phyloP scores from a whole-genome alignment of 2,329 filamentous ascomycete species.

The Xylaria polymorpha region DNA sequence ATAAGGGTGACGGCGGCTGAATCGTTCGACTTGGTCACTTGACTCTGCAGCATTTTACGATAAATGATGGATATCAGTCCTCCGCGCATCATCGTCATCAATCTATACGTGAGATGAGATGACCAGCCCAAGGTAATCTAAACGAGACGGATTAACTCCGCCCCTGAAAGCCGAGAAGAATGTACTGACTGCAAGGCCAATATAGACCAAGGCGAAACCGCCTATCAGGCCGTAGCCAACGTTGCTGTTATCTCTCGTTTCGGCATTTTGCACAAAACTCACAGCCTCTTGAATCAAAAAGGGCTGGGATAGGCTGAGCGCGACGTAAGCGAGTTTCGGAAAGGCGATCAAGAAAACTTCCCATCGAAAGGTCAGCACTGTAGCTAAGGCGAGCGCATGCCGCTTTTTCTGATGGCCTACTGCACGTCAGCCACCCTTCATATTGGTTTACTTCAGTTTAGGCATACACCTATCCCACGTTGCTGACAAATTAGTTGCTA shows the following conservation, averaged over 20 bases:
- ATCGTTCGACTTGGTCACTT: constrained; percentile 17
- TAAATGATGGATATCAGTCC: constrained; percentile 28
- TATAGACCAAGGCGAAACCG: constrained; percentile 32
- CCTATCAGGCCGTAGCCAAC: constrained; percentile 30
- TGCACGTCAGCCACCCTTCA: background rate
- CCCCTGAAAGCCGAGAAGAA: background rate
- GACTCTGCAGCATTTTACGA: constrained; percentile 23
- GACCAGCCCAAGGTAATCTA: constrained; percentile 30
- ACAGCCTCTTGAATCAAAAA: constrained; percentile 30
- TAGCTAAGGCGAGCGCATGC: constrained; percentile 25
- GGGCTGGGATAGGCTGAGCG: constrained; percentile 29
- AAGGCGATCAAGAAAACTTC: constrained; percentile 19
- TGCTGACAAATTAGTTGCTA: constrained; percentile 16
- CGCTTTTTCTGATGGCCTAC: constrained; percentile 25
- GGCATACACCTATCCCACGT: constrained; percentile 25
- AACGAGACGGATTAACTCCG: background rate
- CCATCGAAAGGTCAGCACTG: constrained; percentile 22
- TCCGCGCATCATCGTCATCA: constrained; percentile 31
- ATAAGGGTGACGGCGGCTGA: constrained; percentile 31
- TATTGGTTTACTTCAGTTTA: background rate
- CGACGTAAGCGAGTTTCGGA: constrained; percentile 28
- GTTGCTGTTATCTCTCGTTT: background rate
- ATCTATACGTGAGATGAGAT: constrained; percentile 31
- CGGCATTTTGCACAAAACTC: constrained; percentile 18
- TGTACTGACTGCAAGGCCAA: constrained; percentile 26